A percentile compares a stretch with the other conserved stretches of the same genome.
These are phyloP conservation scores for Teratosphaeria gauchensis DNA, from an alignment of 2,329 filamentous ascomycete genomes.

Conservation along the genomic window DNA sequence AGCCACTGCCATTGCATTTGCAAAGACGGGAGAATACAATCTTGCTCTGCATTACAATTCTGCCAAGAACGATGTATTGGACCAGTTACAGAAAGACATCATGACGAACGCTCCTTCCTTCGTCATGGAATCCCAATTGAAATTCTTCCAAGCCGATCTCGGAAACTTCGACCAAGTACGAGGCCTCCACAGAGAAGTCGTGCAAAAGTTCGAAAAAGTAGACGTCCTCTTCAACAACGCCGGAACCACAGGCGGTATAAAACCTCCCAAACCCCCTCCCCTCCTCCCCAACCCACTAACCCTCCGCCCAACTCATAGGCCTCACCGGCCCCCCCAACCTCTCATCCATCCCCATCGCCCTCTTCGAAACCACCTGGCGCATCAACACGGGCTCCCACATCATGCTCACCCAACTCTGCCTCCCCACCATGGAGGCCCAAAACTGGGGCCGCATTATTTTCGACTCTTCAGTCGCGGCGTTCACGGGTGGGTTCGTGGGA, in stretches of 20 bases:
- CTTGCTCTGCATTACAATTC: conserved; percentile 37
- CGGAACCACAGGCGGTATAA: conserved; percentile 18
- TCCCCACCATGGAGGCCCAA: conserved; percentile 27
- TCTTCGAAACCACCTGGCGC: conserved; percentile 30
- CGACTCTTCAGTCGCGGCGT: conserved; percentile 29
- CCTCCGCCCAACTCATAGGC: not conserved
- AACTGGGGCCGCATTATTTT: conserved; percentile 31
- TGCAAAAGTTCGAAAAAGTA: conserved; percentile 23
- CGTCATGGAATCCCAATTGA: too few relatives aligned
- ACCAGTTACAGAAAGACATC: not conserved
- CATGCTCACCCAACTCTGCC: conserved; percentile 30
- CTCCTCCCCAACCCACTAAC: not conserved
- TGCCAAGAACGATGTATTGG: conserved; percentile 9
- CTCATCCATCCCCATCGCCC: conserved; percentile 25
- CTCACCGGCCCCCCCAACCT: conserved; percentile 19
- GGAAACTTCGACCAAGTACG: conserved; percentile 18
- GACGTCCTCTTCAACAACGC: conserved; percentile 36
- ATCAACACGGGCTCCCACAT: conserved; percentile 29
- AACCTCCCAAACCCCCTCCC: not conserved
- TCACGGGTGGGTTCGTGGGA: conserved; percentile 32
- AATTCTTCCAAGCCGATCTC: conserved; percentile 20
- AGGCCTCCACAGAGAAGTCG: conserved; percentile 26
- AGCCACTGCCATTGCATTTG: conserved; percentile 32
- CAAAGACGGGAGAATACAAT: conserved; percentile 29
- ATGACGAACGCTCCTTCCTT: too few relatives aligned